These are phyloP conservation scores for Pseudonitzschia multiseries DNA, from an alignment of 108 stramenopile species.

Conservation along the genomic window DNA sequence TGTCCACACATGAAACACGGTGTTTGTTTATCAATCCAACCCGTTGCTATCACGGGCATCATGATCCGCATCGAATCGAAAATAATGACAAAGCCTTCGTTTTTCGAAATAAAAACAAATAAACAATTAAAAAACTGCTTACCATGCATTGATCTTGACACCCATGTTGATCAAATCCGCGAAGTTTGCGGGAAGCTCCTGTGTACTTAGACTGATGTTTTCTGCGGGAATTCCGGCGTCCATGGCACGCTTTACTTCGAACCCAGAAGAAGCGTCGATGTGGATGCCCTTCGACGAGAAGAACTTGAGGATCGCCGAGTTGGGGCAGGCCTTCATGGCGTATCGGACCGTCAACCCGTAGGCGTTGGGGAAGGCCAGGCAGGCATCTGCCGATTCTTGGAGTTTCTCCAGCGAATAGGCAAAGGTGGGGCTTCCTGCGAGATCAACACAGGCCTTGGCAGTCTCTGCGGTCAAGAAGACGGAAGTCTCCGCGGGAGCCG, in stretches of 20 bases:
- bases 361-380: slow-evolving; percentile 94
- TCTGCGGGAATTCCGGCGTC: slow-evolving; percentile 82
- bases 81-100: neutral
- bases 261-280: slow-evolving; percentile 94
- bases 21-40: too few species aligned
- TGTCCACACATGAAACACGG: neutral
- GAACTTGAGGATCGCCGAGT: slow-evolving; percentile 86
- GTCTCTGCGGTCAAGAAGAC: slow-evolving; percentile 80
- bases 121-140: slow-evolving; percentile 11
- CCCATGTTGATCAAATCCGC: slow-evolving; percentile 79
- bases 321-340: slow-evolving; percentile 98
- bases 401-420: slow-evolving; percentile 91
- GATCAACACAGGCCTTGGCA: slow-evolving; percentile 73
- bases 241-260: slow-evolving; percentile 90
- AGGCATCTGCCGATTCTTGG: slow-evolving; percentile 75
- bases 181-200: slow-evolving; percentile 93
- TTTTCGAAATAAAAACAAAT: neutral
- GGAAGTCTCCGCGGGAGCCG: slow-evolving; percentile 39
- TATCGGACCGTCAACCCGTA: slow-evolving; percentile 96
- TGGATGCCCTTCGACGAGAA: slow-evolving; percentile 89
- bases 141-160: slow-evolving; percentile 85
- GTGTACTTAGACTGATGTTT: slow-evolving; percentile 90
- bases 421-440: slow-evolving; percentile 91
- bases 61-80: neutral
- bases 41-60: too few species aligned